phyloP scores from a whole-genome alignment of 176 grass and related monocot species.

The Dactylis glomerata region DNA sequence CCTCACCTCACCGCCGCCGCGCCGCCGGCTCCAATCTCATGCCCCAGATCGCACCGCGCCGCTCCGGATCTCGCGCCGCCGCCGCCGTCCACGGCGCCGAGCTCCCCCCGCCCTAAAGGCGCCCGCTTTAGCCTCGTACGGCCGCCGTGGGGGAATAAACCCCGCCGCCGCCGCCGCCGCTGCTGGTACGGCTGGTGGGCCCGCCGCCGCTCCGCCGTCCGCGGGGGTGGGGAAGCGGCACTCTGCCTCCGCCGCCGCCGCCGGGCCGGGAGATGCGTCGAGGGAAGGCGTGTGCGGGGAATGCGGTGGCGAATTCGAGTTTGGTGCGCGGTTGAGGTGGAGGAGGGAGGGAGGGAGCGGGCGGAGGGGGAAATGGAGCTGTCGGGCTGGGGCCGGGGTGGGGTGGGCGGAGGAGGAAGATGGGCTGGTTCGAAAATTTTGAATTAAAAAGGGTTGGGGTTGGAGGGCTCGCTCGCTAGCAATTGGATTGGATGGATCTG shows the following conservation, averaged over 20 bases:
- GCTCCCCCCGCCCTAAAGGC: constrained; percentile 3
- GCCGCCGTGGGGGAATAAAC: neutral
- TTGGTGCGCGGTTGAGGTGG: constrained; percentile 44
- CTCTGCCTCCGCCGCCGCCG: neutral
- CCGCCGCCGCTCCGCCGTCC: neutral
- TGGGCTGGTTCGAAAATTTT: constrained; percentile 58
- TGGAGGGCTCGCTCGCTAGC: constrained; percentile 25
- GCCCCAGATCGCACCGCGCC: constrained; percentile 60
- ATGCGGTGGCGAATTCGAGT: constrained; percentile 40
- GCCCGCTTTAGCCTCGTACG: neutral
- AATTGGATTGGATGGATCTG: neutral
- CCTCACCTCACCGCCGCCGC: constrained; percentile 16
- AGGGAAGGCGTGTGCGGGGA: constrained; percentile 15
- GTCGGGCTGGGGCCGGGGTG: constrained; percentile 36
- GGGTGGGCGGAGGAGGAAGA: constrained; percentile 21
- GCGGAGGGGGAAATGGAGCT: constrained; percentile 63
- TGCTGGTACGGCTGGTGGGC: neutral
- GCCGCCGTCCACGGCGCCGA: neutral
- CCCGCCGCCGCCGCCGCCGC: neutral
- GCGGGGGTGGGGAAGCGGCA: neutral
- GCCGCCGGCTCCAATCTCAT: constrained; percentile 47
- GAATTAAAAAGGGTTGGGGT: constrained; percentile 31
- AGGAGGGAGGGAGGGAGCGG: constrained; percentile 12
- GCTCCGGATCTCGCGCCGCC: constrained; percentile 55
- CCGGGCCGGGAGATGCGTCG: neutral